A percentile compares a stretch with the other conserved stretches of the same genome.
Evolutionary conservation across 2,329 filamentous ascomycete genomes (phyloP).

Genomic region (Penicillium crustosum): DNA sequence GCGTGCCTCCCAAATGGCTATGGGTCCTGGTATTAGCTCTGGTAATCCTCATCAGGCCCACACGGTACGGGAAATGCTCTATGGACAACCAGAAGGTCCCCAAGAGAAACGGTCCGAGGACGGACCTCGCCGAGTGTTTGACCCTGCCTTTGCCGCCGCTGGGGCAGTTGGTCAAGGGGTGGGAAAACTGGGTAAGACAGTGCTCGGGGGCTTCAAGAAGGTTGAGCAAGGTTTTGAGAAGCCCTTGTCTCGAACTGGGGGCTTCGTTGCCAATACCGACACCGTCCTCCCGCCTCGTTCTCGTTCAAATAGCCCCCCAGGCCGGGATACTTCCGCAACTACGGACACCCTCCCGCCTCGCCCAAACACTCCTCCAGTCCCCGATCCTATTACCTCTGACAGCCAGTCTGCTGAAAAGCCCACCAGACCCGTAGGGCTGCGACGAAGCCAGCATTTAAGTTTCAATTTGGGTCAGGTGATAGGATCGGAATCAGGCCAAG

Average conservation of each 20-base stretch:
- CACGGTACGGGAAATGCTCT: constrained; percentile 49
- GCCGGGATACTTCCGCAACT: background rate
- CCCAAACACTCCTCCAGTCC: constrained; percentile 3
- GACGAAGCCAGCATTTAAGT: constrained; percentile 6
- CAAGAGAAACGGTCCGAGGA: constrained; percentile 16
- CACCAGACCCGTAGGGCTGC: background rate
- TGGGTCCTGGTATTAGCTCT: constrained; percentile 54
- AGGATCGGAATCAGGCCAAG: background rate
- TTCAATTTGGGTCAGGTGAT: background rate
- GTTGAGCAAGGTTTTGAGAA: constrained; percentile 40
- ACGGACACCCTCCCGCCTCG: background rate
- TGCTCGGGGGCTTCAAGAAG: constrained; percentile 46
- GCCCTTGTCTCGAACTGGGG: constrained; percentile 36
- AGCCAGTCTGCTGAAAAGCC: constrained; percentile 9
- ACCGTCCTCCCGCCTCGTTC: constrained; percentile 5
- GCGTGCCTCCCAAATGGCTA: constrained; percentile 45
- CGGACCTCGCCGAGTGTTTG: constrained; percentile 31
- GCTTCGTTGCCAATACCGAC: constrained; percentile 28
- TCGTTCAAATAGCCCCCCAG: constrained; percentile 7
- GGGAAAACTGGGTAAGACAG: constrained; percentile 46
- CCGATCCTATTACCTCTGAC: constrained; percentile 1
- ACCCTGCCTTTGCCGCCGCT: constrained; percentile 54
- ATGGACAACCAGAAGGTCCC: constrained; percentile 22
- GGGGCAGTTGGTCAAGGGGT: constrained; percentile 53
- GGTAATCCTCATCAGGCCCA: constrained; percentile 59